Evolutionary conservation across 2,329 filamentous ascomycete species (phyloP).

Genomic region (Fusarium sp.): DNA sequence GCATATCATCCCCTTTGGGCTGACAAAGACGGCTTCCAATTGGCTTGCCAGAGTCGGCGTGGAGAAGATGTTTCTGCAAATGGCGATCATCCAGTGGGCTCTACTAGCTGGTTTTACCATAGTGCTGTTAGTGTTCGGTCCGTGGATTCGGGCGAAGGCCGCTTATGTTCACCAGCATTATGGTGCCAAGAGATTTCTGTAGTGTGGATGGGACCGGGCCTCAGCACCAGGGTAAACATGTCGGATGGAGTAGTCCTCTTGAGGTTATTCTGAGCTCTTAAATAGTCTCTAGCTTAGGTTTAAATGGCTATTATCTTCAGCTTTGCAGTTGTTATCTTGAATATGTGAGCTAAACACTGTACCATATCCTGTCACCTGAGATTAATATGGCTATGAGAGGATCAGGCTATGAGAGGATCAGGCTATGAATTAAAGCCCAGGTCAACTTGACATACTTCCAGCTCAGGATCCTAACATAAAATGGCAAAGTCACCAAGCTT

Average conservation of each 20-base stretch:
- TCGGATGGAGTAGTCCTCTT: rapidly evolving
- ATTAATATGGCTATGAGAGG: rapidly evolving
- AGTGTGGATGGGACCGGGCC: rapidly evolving
- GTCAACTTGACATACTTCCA: no score
- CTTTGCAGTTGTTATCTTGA: rapidly evolving
- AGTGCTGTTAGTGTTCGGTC: neutral
- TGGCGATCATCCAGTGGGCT: neutral
- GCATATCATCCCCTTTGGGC: neutral
- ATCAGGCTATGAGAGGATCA: neutral
- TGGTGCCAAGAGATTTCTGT: neutral
- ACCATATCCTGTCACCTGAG: no score
- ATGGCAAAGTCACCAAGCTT: no score
- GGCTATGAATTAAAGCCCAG: neutral
- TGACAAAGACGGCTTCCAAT: neutral
- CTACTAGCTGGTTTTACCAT: neutral
- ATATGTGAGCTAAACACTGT: no score
- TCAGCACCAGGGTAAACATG: rapidly evolving
- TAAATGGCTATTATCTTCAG: neutral
- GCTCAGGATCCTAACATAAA: rapidly evolving
- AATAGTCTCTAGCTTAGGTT: neutral
- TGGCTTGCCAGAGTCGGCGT: neutral
- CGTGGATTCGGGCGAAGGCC: neutral
- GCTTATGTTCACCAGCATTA: neutral
- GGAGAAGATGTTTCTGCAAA: neutral
- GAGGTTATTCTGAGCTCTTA: rapidly evolving